Percentiles rank a stretch among this genome's conserved stretches.
phyloP scores from a whole-genome alignment of 1,284 basidiomycete genomes.

The Ustilago crameri region DNA sequence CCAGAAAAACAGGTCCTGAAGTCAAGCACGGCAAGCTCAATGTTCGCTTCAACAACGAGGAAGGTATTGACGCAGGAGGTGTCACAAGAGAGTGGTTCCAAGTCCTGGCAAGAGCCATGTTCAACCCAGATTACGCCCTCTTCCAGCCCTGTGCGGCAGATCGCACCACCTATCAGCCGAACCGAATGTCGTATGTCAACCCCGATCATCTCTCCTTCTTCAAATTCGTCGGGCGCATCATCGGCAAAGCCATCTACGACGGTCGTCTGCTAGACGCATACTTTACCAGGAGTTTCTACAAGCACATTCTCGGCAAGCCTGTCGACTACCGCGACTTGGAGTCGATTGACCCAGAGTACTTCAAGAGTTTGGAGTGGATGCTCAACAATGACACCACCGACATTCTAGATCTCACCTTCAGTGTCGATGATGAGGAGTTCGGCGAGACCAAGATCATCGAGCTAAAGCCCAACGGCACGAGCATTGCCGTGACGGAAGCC shows the following conservation, averaged over 20 bases:
- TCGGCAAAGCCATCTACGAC: conserved; percentile 93
- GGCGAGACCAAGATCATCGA: conserved; percentile 65
- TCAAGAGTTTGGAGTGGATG: conserved; percentile 76
- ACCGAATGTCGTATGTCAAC: conserved; percentile 85
- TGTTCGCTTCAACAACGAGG: conserved; percentile 95
- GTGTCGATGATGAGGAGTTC: conserved; percentile 85
- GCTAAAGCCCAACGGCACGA: conserved; percentile 60
- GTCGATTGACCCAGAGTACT: conserved; percentile 75
- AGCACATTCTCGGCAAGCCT: conserved; percentile 64
- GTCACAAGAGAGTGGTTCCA: conserved; percentile 99
- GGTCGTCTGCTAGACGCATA: conserved; percentile 96
- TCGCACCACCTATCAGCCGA: conserved; percentile 92
- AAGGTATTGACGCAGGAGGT: conserved; percentile 97
- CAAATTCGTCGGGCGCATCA: conserved; percentile 97
- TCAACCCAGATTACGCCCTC: conserved; percentile 97
- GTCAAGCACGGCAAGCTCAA: conserved; percentile 98
- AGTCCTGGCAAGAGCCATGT: conserved; percentile 96
- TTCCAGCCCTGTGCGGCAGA: conserved; percentile 92
- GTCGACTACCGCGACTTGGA: conserved; percentile 67
- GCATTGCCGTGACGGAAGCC: conserved; percentile 74
- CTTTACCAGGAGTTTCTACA: conserved; percentile 76
- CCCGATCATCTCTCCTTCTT: conserved; percentile 96
- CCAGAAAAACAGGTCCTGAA: conserved; percentile 90
- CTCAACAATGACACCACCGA: conserved; percentile 73
- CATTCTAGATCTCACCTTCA: conserved; percentile 84